Percentiles rank a stretch among this genome's conserved stretches.
phyloP scores from a whole-genome alignment of 192 early-diverging fungal genomes.

The Backusella mclennaniae region DNA sequence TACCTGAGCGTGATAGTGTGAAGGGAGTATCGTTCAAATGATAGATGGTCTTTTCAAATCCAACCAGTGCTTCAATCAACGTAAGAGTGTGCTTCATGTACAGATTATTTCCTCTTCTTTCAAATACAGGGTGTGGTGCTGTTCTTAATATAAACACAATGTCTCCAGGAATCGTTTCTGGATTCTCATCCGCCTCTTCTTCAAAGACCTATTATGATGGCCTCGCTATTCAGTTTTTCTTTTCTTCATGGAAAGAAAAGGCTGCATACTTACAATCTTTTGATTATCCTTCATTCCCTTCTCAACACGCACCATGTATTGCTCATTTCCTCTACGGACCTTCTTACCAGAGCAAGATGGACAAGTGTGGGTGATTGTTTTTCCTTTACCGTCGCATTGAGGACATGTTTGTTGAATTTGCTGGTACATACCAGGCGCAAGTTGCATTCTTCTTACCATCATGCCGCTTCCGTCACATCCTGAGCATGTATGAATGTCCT shows the following conservation, averaged over 20 bases:
- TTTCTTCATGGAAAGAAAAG: neutral
- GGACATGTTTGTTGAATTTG: slow-evolving; percentile 94
- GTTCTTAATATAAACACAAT: slow-evolving; percentile 76
- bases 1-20: slow-evolving; percentile 47
- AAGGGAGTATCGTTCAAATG: slow-evolving; percentile 82
- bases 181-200: slow-evolving; percentile 87
- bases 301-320: slow-evolving; percentile 78
- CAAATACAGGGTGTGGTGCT: slow-evolving; percentile 70
- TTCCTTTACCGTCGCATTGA: slow-evolving; percentile 79
- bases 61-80: slow-evolving; percentile 77
- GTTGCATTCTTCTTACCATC: slow-evolving; percentile 76
- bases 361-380: neutral
- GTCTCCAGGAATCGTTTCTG: slow-evolving; percentile 86
- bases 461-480: slow-evolving; percentile 81
- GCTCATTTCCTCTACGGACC: slow-evolving; percentile 80
- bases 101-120: slow-evolving; percentile 76
- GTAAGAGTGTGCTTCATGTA: slow-evolving; percentile 76
- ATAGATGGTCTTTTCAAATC: slow-evolving; percentile 72
- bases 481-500: slow-evolving; percentile 83
- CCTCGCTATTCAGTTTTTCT: neutral
- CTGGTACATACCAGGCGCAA: slow-evolving; percentile 93
- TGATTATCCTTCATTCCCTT: slow-evolving; percentile 83
- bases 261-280: slow-evolving; percentile 42
- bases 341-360: slow-evolving; percentile 44
- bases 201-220: slow-evolving; percentile 60